Conservation (phyloP, 129 eudicot genomes). For the Flaveria robusta region DNA sequence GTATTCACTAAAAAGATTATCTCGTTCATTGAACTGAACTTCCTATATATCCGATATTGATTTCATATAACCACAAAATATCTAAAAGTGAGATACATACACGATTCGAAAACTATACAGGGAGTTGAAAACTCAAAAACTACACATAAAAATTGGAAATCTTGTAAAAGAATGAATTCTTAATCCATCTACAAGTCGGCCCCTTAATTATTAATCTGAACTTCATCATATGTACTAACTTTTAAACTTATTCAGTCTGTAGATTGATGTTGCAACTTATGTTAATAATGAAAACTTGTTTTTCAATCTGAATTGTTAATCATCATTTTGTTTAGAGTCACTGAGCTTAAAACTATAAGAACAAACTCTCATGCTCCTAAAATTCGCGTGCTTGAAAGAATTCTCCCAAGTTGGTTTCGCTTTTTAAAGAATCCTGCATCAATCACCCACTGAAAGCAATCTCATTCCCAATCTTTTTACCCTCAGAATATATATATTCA, state of each 20-base stretch:
- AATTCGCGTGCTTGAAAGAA: constrained; percentile 29
- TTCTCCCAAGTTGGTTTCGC: constrained; percentile 44
- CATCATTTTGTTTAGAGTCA: constrained; percentile 10
- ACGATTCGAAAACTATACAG: too few species aligned
- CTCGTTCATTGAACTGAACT: too few species aligned
- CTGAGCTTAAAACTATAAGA: constrained; percentile 22
- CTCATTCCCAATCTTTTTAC: constrained; percentile 48
- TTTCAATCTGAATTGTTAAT: neutral
- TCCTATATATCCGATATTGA: too few species aligned
- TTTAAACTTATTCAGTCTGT: too few species aligned
- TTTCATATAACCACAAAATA: too few species aligned
- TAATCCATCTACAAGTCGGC: too few species aligned
- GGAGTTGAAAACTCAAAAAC: too few species aligned
- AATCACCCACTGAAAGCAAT: constrained; percentile 45
- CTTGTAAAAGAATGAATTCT: too few species aligned
- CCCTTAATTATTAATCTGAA: neutral
- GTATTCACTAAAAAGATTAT: too few species aligned
- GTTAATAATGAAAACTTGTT: neutral
- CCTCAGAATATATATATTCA: constrained; percentile 45
- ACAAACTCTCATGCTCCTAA: constrained; percentile 23
- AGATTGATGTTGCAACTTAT: constrained; percentile 15
- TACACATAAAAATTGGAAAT: too few species aligned
- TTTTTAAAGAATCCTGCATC: constrained; percentile 40
- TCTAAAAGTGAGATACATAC: too few species aligned
- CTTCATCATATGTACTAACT: neutral